Evolutionary conservation across 345 rosid genomes (phyloP), one percentile per base, ranked within the genome.

Genomic region (Rubroshorea leprosula): DNA sequence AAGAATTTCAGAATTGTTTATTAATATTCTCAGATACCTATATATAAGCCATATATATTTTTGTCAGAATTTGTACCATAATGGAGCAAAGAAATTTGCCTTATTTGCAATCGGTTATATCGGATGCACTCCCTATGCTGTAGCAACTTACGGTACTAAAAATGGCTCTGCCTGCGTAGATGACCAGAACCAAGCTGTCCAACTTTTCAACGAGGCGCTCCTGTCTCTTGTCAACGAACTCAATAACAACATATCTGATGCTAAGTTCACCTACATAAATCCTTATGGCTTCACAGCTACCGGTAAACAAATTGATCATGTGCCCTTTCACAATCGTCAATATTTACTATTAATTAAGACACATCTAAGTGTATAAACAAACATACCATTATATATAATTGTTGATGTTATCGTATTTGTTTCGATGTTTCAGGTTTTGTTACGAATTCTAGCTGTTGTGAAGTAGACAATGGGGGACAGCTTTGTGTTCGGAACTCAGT

Each of bases 21-120:
- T n/a, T n/a, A n/a, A n/a, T n/a, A n/a, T n/a, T n/a, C n/a, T n/a
- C n/a, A n/a, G n/a, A n/a, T n/a, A n/a, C 7, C 41, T 35, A 29
- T 29, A 35, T 2, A 10, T 35, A 2, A 35, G 12, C 12, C 6
- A 6, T 29, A 6, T 35, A 6, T 35, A 35, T 35, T 35, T n/a
- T 35, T 10, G 12, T 35, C 19, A 68, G 76, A 44, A 17, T 19
- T 29, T 72, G 50, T 43, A 68, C 47, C 21, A 38, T 1, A 4
- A 11, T 8, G 77, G 77, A 57, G 77, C 70, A 57, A 70, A 80
- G 63, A 74, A 65, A 57, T 56, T 80, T 16, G 78, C 76, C 0
- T 0, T 80, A 38, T 74, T 81, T 48, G 77, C 75, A 13, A 9
- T 77, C 12, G 61, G 70, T 38, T 35, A 2, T 35, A 54, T 72